Base-by-base conservation (phyloP, 2,329 filamentous ascomycete genomes). In the Sporothrix humicola region DNA sequence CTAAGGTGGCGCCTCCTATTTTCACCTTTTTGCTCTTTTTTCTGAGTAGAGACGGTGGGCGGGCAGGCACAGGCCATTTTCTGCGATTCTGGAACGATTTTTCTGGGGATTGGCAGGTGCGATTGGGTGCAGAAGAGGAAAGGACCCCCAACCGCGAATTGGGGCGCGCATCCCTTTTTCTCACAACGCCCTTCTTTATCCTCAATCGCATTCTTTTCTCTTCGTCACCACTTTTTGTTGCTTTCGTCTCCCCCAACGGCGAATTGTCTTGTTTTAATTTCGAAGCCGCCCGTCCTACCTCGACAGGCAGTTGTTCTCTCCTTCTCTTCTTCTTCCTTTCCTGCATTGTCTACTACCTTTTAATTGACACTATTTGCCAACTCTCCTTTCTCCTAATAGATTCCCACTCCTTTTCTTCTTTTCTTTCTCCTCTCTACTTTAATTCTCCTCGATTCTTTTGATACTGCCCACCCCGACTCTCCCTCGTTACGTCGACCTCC, bases 61-160 rank as follows among this genome's bases (percentile, higher is more conserved):
- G 23, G 37, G 37, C 54, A 69, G 66, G 69, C 54, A 59, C 71
- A 73, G 61, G 44, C 73, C 73, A 74, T 71, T 73, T 73, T 71
- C 42, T 26, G 59, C 50, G 52, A 74, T 73, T 74, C 73, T 74
- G 68, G 73, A 71, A 71, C 71, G 73, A 75, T 73, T 71, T 59
- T 23, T 58, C 6, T 44, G 42, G 52, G 26, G 15, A 17, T 37
- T 37, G 59, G 59, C 13, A 66, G 61, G 61, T 44, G 61, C 42
- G 42, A 44, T 58, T 59, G 56, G 61, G n/a, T 20, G 10, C 17
- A 23, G 42, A n/a, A 23, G 17, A 4, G 15, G n/a, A 26, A 26
- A 61, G 3, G 59, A 44, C 17, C n/a, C 59, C 44, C 65, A 68
- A 52, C 54, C 42, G 37, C 44, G 44, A 58, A 50, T 50, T 37